Evolutionary conservation across 1,139 yeast species (phyloP).

Genomic region (Insectozyma bohioensis): DNA sequence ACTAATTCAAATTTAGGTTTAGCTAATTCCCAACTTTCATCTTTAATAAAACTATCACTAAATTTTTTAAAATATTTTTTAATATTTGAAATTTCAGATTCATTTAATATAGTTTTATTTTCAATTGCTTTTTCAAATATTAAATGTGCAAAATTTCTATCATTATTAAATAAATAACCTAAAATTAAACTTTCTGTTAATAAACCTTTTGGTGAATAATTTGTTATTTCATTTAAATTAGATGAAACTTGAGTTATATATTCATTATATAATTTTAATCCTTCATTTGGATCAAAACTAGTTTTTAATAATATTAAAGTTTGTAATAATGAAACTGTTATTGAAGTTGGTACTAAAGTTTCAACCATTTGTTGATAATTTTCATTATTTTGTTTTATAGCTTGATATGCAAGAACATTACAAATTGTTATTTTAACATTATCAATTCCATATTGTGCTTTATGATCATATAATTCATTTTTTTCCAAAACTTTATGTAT

Average conservation of each 20-base stretch:
- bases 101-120: constrained; percentile 41
- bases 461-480: constrained; percentile 38
- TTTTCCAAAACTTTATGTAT: constrained; percentile 28
- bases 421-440: constrained; percentile 28
- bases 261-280: constrained; percentile 52
- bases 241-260: constrained; percentile 42
- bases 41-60: constrained; percentile 50
- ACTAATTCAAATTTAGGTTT: constrained; percentile 8
- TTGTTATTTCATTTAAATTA: constrained; percentile 30
- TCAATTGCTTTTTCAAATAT: constrained; percentile 56
- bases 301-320: constrained; percentile 48
- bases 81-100: constrained; percentile 41
- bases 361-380: constrained; percentile 44
- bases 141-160: constrained; percentile 62
- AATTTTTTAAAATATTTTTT: constrained; percentile 52
- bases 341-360: constrained; percentile 35
- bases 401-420: constrained; percentile 39
- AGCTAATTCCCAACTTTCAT: constrained; percentile 26
- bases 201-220: constrained; percentile 45
- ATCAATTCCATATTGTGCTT: constrained; percentile 35
- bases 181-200: constrained; percentile 55
- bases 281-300: constrained; percentile 30
- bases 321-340: constrained; percentile 43
- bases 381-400: constrained; percentile 34
- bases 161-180: constrained; percentile 48